Conservation (phyloP, 2,329 filamentous ascomycete species). For the Penicillium sp. region DNA sequence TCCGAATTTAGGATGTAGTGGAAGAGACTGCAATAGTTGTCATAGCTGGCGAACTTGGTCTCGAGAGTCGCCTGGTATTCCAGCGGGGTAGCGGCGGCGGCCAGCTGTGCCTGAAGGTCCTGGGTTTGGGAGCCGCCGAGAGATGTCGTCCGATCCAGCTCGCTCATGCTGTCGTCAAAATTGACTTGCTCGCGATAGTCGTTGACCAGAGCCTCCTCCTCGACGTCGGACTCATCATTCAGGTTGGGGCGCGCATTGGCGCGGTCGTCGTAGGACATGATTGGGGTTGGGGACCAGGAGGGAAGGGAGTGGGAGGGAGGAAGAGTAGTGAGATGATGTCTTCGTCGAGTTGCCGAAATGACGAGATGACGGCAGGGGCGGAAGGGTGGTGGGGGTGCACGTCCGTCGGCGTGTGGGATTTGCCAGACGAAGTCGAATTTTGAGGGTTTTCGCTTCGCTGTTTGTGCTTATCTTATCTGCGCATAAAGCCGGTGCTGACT, state of each 20-base stretch:
- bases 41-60: conserved; percentile 97
- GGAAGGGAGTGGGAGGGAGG: conserved; percentile 9
- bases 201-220: conserved; percentile 92
- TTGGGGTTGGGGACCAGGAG: conserved; percentile 15
- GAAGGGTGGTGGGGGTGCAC: conserved; percentile 20
- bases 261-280: conserved; percentile 48
- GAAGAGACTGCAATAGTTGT: conserved; percentile 98
- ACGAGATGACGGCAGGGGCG: conserved; percentile 22
- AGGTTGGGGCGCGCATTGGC: conserved; percentile 43
- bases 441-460: conserved; percentile 46
- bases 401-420: conserved; percentile 41
- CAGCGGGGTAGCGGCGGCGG: conserved; percentile 86
- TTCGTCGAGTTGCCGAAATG: conserved; percentile 16
- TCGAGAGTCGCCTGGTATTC: conserved; percentile 95
- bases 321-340: conserved; percentile 14
- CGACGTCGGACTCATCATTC: conserved; percentile 85
- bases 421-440: conserved; percentile 42
- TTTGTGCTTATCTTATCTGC: conserved; percentile 49
- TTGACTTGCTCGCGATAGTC: conserved; percentile 96
- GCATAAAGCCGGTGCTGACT: conserved; percentile 31
- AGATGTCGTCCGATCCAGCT: conserved; percentile 71
- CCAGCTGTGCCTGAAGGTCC: conserved; percentile 89
- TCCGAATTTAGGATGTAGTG: conserved; percentile 99
- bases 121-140: conserved; percentile 72
- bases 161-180: conserved; percentile 81